Evolutionary conservation across 75 land plant genomes (phyloP).

Genomic region (Adiantum capillusveneris): DNA sequence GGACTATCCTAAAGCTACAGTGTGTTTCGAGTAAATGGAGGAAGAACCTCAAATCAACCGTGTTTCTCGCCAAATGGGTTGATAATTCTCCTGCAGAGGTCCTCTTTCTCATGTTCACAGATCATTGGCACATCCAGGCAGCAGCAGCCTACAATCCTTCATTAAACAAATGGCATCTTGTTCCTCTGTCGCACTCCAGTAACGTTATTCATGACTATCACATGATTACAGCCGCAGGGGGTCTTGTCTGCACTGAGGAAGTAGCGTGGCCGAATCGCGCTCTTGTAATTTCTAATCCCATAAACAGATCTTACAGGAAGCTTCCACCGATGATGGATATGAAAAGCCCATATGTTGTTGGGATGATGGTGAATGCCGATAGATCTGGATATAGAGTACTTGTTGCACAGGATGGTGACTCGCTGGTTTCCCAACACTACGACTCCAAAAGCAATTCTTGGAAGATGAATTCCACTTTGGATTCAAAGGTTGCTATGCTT

Average conservation of each 20-base stretch:
- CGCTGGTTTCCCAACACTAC: slow-evolving; percentile 32
- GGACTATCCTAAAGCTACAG: slow-evolving; percentile 22
- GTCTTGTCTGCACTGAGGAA: slow-evolving; percentile 24
- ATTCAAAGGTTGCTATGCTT: slow-evolving; percentile 27
- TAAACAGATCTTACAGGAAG: slow-evolving; percentile 16
- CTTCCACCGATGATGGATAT: slow-evolving; percentile 29
- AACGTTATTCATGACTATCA: slow-evolving; percentile 10
- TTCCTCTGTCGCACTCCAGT: slow-evolving; percentile 26
- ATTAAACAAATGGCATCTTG: slow-evolving; percentile 27
- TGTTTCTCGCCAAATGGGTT: slow-evolving; percentile 20
- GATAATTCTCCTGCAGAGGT: slow-evolving; percentile 22
- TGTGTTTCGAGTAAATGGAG: slow-evolving; percentile 33
- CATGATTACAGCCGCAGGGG: slow-evolving; percentile 21
- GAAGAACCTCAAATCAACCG: slow-evolving; percentile 7
- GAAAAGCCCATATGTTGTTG: slow-evolving; percentile 32
- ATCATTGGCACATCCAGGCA: slow-evolving; percentile 15
- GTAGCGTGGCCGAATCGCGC: slow-evolving; percentile 14
- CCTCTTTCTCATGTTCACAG: slow-evolving; percentile 37
- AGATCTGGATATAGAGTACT: slow-evolving; percentile 23
- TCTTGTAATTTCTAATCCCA: slow-evolving; percentile 27
- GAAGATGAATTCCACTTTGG: slow-evolving; percentile 22
- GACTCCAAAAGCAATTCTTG: slow-evolving; percentile 36
- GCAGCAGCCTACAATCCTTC: slow-evolving; percentile 28
- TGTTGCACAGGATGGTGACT: slow-evolving; percentile 28
- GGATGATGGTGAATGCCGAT: slow-evolving; percentile 22